Evolutionary conservation across 164 flowering plant genomes (phyloP).

Genomic region (Kingdonia uniflora): DNA sequence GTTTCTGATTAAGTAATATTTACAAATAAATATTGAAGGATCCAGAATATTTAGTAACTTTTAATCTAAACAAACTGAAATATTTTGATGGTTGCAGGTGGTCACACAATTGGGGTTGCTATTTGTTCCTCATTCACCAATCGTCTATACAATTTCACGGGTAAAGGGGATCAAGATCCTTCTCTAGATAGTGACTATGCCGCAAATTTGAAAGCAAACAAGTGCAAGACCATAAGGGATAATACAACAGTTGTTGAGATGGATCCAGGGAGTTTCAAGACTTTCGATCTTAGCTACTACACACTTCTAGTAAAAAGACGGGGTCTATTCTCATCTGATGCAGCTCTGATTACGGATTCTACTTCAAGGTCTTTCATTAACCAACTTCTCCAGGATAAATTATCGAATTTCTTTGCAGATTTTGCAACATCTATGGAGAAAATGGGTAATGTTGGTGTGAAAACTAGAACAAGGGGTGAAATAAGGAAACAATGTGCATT

Average conservation of each 20-base stretch:
- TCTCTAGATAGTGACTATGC: conserved; percentile 40
- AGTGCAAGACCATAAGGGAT: conserved; percentile 30
- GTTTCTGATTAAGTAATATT: not conserved
- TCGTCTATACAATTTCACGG: conserved; percentile 62
- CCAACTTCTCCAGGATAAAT: conserved; percentile 16
- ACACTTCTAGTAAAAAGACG: conserved; percentile 33
- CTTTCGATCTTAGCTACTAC: conserved; percentile 45
- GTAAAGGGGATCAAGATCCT: conserved; percentile 45
- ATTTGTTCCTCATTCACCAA: conserved; percentile 18
- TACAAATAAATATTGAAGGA: too few species aligned
- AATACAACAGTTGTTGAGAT: conserved; percentile 32
- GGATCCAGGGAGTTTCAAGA: conserved; percentile 61
- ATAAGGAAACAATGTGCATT: conserved; percentile 23
- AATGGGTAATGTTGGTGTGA: conserved; percentile 24
- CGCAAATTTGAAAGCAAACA: conserved; percentile 18
- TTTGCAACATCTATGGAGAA: conserved; percentile 39
- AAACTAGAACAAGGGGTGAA: conserved; percentile 21
- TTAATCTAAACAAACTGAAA: too few species aligned
- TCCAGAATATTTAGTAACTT: too few species aligned
- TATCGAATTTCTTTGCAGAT: conserved; percentile 26
- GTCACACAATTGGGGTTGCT: conserved; percentile 27
- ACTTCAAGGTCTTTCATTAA: conserved; percentile 22
- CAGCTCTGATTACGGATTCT: conserved; percentile 35
- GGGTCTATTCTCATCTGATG: conserved; percentile 58
- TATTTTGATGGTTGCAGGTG: conserved; percentile 13